phyloP scores from a whole-genome alignment of 2,329 filamentous ascomycete genomes.

The Aspergillus ibericus region DNA sequence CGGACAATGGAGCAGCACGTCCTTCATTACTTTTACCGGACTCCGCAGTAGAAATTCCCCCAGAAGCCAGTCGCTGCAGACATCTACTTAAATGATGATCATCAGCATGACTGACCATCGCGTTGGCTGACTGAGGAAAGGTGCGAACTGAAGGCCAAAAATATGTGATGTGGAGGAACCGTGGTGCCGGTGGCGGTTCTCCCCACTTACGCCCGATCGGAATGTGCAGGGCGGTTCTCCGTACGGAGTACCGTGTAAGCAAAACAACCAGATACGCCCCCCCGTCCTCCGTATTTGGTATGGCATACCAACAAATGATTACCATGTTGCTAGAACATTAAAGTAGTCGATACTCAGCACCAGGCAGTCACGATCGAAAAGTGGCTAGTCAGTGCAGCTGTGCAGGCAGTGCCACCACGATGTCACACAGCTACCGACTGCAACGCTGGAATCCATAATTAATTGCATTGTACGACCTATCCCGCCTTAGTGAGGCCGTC shows the following conservation, averaged over 20 bases:
- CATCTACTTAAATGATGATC: background rate
- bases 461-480: background rate
- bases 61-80: too few relatives aligned
- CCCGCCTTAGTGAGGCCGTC: background rate
- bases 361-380: background rate
- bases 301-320: background rate
- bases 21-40: background rate
- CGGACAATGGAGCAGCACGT: background rate
- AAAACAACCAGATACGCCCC: background rate
- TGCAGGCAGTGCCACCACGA: background rate
- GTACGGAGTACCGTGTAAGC: background rate
- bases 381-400: background rate
- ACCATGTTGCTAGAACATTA: background rate
- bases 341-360: background rate
- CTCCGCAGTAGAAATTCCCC: too few relatives aligned
- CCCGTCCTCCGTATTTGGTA: too few relatives aligned
- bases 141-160: background rate
- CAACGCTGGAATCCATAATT: background rate
- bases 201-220: constrained; percentile 1
- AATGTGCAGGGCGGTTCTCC: background rate
- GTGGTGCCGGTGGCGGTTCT: constrained; percentile 1
- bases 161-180: constrained; percentile 1
- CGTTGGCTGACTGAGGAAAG: background rate
- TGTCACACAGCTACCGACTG: background rate
- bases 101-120: background rate